Percentiles rank a stretch among this genome's conserved stretches.
Evolutionary conservation across 768 basidiomycete species (phyloP).

Genomic region (Dioszegia hungarica): DNA sequence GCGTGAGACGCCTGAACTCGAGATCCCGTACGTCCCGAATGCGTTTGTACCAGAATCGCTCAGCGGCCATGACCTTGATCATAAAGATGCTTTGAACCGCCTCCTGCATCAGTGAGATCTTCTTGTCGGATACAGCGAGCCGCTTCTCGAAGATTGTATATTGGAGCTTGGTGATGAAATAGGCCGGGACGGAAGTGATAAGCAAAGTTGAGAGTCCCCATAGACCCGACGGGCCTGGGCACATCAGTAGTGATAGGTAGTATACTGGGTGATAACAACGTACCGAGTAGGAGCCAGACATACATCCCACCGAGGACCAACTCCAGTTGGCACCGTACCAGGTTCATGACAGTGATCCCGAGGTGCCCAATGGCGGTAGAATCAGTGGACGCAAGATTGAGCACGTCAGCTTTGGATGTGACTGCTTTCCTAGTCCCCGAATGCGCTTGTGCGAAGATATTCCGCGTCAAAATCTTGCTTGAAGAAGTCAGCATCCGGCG

Average conservation of each 20-base stretch:
- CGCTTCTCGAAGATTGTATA: constrained; percentile 29
- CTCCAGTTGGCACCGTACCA: constrained; percentile 18
- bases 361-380: constrained; percentile 6
- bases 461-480: constrained; percentile 34
- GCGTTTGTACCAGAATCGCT: constrained; percentile 33
- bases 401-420: constrained; percentile 32
- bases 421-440: background rate
- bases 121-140: constrained; percentile 20
- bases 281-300: constrained; percentile 35
- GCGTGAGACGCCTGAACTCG: constrained; percentile 20
- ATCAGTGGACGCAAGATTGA: constrained; percentile 32
- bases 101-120: constrained; percentile 33
- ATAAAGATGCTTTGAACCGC: constrained; percentile 36
- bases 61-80: constrained; percentile 41
- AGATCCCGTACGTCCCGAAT: constrained; percentile 23
- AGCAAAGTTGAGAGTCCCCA: constrained; percentile 30
- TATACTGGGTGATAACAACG: too few species aligned
- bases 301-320: constrained; percentile 23
- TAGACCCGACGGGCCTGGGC: constrained; percentile 31
- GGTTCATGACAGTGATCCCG: constrained; percentile 11
- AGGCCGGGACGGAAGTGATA: constrained; percentile 26
- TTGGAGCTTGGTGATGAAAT: constrained; percentile 26
- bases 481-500: background rate
- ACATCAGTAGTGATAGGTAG: background rate
- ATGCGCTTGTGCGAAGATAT: constrained; percentile 14